phyloP scores from a whole-genome alignment of 805 yeast genomes.

The Metschnikowia amazonensis region DNA sequence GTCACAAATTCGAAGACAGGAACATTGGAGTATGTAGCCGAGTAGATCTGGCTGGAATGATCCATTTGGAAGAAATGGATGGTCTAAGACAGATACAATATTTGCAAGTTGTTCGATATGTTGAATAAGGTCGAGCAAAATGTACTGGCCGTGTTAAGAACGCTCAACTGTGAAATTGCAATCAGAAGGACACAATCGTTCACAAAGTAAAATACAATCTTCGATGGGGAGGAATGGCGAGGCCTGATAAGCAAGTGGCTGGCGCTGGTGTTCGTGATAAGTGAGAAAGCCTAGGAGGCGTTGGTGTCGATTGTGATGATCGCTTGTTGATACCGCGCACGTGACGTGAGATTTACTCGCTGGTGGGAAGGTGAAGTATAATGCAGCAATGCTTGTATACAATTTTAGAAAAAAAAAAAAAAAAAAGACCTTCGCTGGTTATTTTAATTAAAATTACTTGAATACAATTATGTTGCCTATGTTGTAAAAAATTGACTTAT shows the following conservation, averaged over 20 bases:
- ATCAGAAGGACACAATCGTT: not conserved
- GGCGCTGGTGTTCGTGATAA: not conserved
- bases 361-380: not conserved
- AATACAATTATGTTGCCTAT: not conserved
- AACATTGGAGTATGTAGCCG: constrained; percentile 73
- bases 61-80: constrained; percentile 1
- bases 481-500: not conserved
- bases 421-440: no score
- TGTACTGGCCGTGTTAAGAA: not conserved
- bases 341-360: not conserved
- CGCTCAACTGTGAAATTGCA: not conserved
- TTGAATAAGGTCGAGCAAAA: not conserved
- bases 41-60: constrained; percentile 42
- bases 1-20: constrained; percentile 66
- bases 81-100: not conserved
- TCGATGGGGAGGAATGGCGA: no score
- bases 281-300: constrained; percentile 1
- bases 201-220: not conserved
- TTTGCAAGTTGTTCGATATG: not conserved
- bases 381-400: not conserved
- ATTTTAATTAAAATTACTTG: not conserved
- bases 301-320: constrained; percentile 1
- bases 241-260: not conserved
- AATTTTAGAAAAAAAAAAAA: not conserved
- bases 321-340: constrained; percentile 7